Conservation (phyloP, 805 yeast species). For the Phaffomyces antillensis region DNA sequence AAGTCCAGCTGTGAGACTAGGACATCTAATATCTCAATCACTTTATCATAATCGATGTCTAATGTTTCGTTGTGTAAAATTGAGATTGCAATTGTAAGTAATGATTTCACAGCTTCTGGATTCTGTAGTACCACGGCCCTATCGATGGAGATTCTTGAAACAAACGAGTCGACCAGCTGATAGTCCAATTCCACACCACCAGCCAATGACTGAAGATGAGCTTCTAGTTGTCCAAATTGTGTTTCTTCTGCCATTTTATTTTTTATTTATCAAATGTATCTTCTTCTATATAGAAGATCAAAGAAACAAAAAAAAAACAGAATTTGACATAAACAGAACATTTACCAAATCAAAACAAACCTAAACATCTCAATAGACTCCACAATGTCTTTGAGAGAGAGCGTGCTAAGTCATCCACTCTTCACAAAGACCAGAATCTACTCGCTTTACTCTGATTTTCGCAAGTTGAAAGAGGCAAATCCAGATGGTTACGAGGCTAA, state of each 20-base stretch:
- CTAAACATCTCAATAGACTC: not conserved
- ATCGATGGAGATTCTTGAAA: slow-evolving; percentile 5
- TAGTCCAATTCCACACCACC: not conserved
- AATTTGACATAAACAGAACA: not conserved
- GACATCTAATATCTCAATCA: slow-evolving; percentile 13
- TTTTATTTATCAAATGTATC: no score
- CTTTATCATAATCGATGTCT: slow-evolving; percentile 9
- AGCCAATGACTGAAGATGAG: slow-evolving; percentile 1
- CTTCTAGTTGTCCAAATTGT: slow-evolving; percentile 1
- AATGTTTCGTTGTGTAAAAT: slow-evolving; percentile 5
- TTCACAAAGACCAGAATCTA: slow-evolving; percentile 29
- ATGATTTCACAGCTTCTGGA: slow-evolving; percentile 2
- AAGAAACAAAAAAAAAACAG: not conserved
- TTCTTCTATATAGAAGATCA: not conserved
- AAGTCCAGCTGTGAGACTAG: slow-evolving; percentile 11
- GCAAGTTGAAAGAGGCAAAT: slow-evolving; percentile 28
- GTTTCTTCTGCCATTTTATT: slow-evolving; percentile 1
- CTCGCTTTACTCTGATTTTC: slow-evolving; percentile 34
- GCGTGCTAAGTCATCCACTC: slow-evolving; percentile 15
- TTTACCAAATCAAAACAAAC: not conserved
- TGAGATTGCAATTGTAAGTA: slow-evolving; percentile 1
- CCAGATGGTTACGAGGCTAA: slow-evolving; percentile 37
- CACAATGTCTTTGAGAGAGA: slow-evolving; percentile 13
- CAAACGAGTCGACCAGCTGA: not conserved
- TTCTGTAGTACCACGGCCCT: slow-evolving; percentile 3